phyloP scores from a whole-genome alignment of 2,329 filamentous ascomycete genomes.

The Fragosphaeria purpurea region DNA sequence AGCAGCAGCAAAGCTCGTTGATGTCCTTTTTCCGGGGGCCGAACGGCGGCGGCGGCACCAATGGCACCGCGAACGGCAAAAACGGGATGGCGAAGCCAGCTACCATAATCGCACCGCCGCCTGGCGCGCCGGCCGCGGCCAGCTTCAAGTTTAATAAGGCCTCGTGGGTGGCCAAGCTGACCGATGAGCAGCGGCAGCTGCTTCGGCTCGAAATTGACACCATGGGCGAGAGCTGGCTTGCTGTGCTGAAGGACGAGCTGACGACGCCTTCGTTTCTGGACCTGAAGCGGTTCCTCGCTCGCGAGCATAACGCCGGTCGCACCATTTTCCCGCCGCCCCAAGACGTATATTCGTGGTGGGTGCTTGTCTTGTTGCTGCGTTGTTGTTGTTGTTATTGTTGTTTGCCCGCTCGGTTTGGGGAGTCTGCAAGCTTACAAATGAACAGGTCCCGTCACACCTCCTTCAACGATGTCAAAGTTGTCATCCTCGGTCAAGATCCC shows the following conservation, averaged over 20 bases:
- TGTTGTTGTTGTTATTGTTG: neutral
- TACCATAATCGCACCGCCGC: constrained; percentile 6
- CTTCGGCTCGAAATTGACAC: constrained; percentile 87
- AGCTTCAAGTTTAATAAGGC: constrained; percentile 69
- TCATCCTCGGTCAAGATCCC: constrained; percentile 92
- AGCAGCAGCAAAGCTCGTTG: constrained; percentile 61
- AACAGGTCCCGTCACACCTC: constrained; percentile 86
- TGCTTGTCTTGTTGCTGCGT: neutral
- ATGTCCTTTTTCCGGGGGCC: constrained; percentile 64
- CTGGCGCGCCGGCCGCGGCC: constrained; percentile 7
- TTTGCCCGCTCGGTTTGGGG: neutral
- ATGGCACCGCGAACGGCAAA: neutral
- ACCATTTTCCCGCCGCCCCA: constrained; percentile 79
- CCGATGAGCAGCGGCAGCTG: constrained; percentile 69
- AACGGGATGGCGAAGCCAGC: constrained; percentile 12
- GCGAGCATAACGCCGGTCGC: constrained; percentile 61
- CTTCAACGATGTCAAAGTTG: constrained; percentile 76
- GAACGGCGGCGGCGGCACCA: constrained; percentile 42
- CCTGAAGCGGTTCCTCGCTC: constrained; percentile 77
- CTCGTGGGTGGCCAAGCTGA: constrained; percentile 76
- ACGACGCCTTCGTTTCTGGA: constrained; percentile 69
- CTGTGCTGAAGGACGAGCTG: constrained; percentile 79
- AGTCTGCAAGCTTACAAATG: neutral
- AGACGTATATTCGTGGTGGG: constrained; percentile 89
- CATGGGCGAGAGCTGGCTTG: constrained; percentile 83